These are phyloP conservation scores for Diaporthe sp. DNA, from an alignment of 2,329 filamentous ascomycete species.

Conservation along the genomic window DNA sequence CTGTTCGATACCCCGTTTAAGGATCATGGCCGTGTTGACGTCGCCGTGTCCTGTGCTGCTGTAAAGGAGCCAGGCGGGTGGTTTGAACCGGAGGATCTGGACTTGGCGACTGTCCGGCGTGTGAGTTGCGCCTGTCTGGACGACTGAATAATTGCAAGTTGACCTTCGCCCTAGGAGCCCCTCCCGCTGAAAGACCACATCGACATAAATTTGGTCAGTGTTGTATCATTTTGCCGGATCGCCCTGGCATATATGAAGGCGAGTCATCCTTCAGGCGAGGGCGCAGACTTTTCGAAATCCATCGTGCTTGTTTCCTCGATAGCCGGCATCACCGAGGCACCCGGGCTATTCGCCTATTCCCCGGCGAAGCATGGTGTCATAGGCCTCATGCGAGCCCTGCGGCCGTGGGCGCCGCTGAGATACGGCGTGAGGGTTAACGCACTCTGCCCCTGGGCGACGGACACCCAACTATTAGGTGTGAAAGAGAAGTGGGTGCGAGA, in stretches of 20 bases:
- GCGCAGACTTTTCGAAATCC: conserved; percentile 36
- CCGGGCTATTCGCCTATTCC: conserved; percentile 58
- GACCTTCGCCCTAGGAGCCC: conserved; percentile 38
- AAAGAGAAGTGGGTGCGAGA: conserved; percentile 48
- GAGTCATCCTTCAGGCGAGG: conserved; percentile 27
- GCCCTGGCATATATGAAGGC: conserved; percentile 60
- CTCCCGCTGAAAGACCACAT: conserved; percentile 49
- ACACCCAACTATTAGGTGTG: conserved; percentile 55
- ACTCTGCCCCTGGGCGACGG: conserved; percentile 59
- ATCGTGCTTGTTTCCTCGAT: conserved; percentile 48
- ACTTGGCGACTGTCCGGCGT: conserved; percentile 53
- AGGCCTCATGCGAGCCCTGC: conserved; percentile 58
- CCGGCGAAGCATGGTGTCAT: conserved; percentile 61
- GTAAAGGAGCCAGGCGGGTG: conserved; percentile 53
- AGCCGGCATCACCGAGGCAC: conserved; percentile 59
- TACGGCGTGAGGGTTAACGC: conserved; percentile 54
- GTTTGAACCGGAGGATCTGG: conserved; percentile 54
- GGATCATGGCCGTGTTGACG: conserved; percentile 57
- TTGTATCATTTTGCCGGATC: conserved; percentile 58
- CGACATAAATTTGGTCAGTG: conserved; percentile 59
- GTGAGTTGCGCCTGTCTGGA: conserved; percentile 39
- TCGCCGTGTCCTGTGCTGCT: conserved; percentile 59
- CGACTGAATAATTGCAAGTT: not conserved
- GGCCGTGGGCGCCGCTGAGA: conserved; percentile 44
- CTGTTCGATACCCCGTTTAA: conserved; percentile 57